Evolutionary conservation across 1,139 yeast species (phyloP), one percentile per base, ranked within the genome.

Genomic region (Kurtzmaniella quercitrusa): DNA sequence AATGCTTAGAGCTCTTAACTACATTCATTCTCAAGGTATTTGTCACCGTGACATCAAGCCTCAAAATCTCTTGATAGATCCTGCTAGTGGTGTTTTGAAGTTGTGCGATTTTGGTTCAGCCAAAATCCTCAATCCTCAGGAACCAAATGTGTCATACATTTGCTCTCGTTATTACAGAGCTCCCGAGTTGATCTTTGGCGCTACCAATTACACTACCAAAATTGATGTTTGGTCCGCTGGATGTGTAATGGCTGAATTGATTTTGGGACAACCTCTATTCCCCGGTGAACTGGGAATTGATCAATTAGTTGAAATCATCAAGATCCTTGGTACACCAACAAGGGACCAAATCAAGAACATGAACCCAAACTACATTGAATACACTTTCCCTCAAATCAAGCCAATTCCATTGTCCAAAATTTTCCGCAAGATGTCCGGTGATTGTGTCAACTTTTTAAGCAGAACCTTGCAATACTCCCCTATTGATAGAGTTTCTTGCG

Each of bases 101-200:
- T 78, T 93, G 41, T 93, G 98, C 66, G 98, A 93, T 66, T 93
- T 93, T 63, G 98, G 98, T n/a, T 82, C 94, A n/a, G 98, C 98
- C 23, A 93, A 93, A 63, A 84, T 87, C 45, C 75, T 93, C 47
- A 87, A 85, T 40, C 94, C 96, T 6, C 75, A 78, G 14, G 98
- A 93, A 63, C 96, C 96, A 37, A 91, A 91, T 60, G 98, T 93
- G 26, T 85, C 96, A 11, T 93, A 93, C 65, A 93, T 93, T 46
- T 93, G 98, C 65, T 91, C 98, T 21, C 78, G 98, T 56, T 93
- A 91, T 66, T 93, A 93, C 66, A 77, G 98, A 48, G 98, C 98
- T 9, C 96, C 96, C 1, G 96, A 88, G 62, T 76, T 88, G 55
- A 88, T 88, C 46, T 88, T 88, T 65, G 96, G 95, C 18, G 94